Base-by-base conservation (phyloP, 2,329 filamentous ascomycete genomes). In the Trichophyton equinum region DNA sequence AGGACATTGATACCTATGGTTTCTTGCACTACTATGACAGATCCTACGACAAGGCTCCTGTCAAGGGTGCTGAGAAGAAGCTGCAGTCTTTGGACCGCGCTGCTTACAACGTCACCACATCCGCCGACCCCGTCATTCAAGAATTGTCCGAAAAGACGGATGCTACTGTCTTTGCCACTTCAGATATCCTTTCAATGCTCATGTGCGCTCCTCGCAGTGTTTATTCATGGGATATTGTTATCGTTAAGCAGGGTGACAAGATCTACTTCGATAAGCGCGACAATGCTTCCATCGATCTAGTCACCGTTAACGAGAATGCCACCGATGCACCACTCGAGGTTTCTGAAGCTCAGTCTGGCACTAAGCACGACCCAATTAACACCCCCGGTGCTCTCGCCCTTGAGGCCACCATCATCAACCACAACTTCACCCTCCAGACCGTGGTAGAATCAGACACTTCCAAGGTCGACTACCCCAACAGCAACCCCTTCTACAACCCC, bases 1-100 rank as follows among this genome's bases (percentile, higher is more conserved):
- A 99, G 78, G 94, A 99, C 71, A 78, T 99, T 64, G 92, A 96
- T 68, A 86, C 84, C 75, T 97, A 96, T 75, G 94, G 94, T 66
- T 99, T 97, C 85, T 82, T 99, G 61, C 92, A 97, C 85, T 90
- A 94, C 83, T 99, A 99, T 77, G 94, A 99, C 79, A 89, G 92
- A 69, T 85, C 85, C 63, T 96, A 88, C 79, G 94, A 99, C 79
- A 96, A 96, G 82, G 84, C 87, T 67, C 88, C 91, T 25, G 90
- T 95, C 72, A 95, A 95, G 82, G 86, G 86, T 62, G 83, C 87
- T 33, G 89, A 96, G 81, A 86, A 86, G 74, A 94, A 90, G 77
- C 84, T 97, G 70, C 87, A 86, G 65, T 85, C 91, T 61, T 82
- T 97, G 67, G 94, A 99, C 75, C 89, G 94, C 65, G 92, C 94